Percentiles rank a stretch among this genome's conserved stretches.
phyloP scores from a whole-genome alignment of 2,329 filamentous ascomycete species.

The Dothistroma pini region DNA sequence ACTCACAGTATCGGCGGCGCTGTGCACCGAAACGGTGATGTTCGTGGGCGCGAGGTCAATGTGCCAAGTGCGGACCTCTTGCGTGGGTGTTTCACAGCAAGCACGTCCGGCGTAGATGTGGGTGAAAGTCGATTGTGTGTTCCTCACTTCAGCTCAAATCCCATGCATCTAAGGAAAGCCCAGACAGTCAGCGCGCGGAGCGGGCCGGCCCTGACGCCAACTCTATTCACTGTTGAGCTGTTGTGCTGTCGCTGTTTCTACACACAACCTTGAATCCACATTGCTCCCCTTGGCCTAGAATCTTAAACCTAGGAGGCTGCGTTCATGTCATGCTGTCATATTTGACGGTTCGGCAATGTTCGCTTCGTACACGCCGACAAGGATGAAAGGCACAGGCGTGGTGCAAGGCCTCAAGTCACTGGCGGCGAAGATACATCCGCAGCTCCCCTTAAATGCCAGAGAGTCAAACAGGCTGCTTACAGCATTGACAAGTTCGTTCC shows the following conservation, averaged over 20 bases:
- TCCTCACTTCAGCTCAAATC: neutral
- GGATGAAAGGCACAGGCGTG: slow-evolving; percentile 52
- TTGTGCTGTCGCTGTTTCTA: neutral
- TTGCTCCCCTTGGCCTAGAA: neutral
- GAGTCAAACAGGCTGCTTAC: slow-evolving; percentile 59
- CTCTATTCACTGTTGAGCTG: neutral
- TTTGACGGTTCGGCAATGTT: slow-evolving; percentile 8
- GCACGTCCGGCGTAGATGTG: neutral
- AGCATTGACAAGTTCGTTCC: slow-evolving; percentile 61
- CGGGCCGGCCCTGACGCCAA: neutral
- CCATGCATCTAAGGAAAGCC: neutral
- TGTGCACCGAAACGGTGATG: neutral
- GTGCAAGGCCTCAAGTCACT: slow-evolving; percentile 48
- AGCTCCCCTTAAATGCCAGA: slow-evolving; percentile 51
- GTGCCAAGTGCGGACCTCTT: neutral
- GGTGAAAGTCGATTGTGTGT: neutral
- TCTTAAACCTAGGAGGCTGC: neutral
- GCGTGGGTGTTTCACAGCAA: neutral
- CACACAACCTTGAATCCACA: neutral
- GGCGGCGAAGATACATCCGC: slow-evolving; percentile 52
- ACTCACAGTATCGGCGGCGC: neutral
- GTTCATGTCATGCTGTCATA: neutral
- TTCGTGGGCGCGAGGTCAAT: neutral
- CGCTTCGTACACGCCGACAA: slow-evolving; percentile 21
- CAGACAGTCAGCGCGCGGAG: neutral